Evolutionary conservation across 257 asterid genomes (phyloP).

Genomic region (Cordia subcordata): DNA sequence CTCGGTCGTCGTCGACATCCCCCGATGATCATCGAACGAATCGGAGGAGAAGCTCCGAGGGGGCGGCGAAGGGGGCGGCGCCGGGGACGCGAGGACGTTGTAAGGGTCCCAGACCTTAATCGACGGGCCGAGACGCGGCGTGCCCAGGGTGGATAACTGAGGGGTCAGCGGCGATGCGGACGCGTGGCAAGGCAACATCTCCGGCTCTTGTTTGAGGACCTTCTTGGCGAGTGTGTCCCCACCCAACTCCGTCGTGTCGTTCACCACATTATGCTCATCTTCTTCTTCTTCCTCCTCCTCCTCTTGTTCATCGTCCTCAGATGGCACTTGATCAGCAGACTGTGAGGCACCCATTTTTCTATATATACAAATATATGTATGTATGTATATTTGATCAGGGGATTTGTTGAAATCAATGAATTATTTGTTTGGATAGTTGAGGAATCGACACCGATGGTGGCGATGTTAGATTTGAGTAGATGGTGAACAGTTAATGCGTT

Average conservation of each 20-base stretch:
- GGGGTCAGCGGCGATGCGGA: constrained; percentile 98
- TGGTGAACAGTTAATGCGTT: too few species aligned
- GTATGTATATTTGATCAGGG: too few species aligned
- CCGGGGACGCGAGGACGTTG: constrained; percentile 83
- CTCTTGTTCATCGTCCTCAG: constrained; percentile 47
- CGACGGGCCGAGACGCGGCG: constrained; percentile 78
- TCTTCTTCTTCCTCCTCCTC: constrained; percentile 36
- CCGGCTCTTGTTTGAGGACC: constrained; percentile 89
- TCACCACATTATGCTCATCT: constrained; percentile 16
- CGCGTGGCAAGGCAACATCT: constrained; percentile 94
- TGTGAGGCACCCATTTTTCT: constrained; percentile 92
- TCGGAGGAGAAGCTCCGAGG: constrained; percentile 41
- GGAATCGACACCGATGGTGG: too few species aligned
- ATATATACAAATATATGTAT: neutral
- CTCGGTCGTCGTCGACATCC: constrained; percentile 45
- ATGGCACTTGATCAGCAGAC: constrained; percentile 44
- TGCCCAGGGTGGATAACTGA: constrained; percentile 81
- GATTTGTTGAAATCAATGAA: too few species aligned
- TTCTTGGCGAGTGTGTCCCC: constrained; percentile 53
- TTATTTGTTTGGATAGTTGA: too few species aligned
- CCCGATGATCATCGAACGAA: constrained; percentile 12
- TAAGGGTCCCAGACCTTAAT: constrained; percentile 98
- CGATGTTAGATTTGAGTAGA: too few species aligned
- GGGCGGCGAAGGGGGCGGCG: constrained; percentile 39
- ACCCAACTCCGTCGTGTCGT: constrained; percentile 19